These are phyloP conservation scores for Poa annua DNA, from an alignment of 176 grass and related monocot genomes.

Conservation along the genomic window DNA sequence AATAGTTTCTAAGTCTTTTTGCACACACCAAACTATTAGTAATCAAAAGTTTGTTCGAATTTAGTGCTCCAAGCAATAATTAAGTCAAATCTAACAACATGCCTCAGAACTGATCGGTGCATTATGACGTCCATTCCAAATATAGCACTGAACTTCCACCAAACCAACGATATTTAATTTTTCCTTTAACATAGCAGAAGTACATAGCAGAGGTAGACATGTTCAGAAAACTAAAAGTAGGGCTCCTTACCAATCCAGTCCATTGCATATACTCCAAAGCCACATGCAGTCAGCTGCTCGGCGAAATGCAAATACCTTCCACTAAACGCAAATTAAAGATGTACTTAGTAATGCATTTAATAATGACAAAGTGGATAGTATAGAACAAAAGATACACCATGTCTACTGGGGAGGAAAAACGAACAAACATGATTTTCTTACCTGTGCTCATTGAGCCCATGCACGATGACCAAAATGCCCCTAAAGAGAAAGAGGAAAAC, in stretches of 20 bases:
- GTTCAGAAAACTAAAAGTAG: conserved; percentile 19
- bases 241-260: conserved; percentile 84
- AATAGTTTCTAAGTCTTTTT: background rate
- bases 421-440: conserved; percentile 14
- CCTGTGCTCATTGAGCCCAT: conserved; percentile 98
- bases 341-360: background rate
- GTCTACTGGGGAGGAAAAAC: background rate
- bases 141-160: background rate
- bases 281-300: conserved; percentile 67
- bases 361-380: background rate
- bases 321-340: conserved; percentile 51
- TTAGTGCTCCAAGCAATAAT: conserved; percentile 8
- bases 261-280: conserved; percentile 99
- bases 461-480: conserved; percentile 85
- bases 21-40: background rate
- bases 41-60: background rate
- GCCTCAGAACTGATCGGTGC: background rate
- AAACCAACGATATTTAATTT: conserved; percentile 1
- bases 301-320: conserved; percentile 95
- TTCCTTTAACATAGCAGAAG: background rate
- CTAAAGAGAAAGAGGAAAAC: conserved; percentile 51
- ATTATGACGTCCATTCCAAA: background rate
- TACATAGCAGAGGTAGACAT: background rate
- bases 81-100: background rate
- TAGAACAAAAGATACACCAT: background rate